These are phyloP conservation scores for Nephromyces sp. DNA, from an alignment of 169 alveolate genomes.

Conservation along the genomic window DNA sequence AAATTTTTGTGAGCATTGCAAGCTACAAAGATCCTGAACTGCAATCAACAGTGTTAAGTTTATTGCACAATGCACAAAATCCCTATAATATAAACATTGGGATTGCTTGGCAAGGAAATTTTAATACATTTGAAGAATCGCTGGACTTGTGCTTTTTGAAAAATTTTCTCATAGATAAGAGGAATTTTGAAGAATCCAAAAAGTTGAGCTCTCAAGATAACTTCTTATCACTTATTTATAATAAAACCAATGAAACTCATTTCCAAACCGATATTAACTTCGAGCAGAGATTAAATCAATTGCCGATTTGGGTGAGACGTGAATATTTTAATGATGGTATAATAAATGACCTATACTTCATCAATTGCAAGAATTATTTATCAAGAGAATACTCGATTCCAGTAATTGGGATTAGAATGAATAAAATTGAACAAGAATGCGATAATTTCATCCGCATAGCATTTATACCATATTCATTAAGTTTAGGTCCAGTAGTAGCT, in stretches of 20 bases:
- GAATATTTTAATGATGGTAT: neutral
- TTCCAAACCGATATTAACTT: neutral
- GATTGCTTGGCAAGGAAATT: neutral
- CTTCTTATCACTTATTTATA: too few relatives aligned
- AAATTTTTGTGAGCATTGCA: neutral
- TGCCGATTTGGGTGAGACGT: neutral
- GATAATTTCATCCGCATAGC: neutral
- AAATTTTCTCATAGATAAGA: too few relatives aligned
- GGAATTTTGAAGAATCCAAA: too few relatives aligned
- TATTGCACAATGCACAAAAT: neutral
- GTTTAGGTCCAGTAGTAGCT: neutral
- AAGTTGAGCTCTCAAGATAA: too few relatives aligned
- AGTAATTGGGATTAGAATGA: neutral
- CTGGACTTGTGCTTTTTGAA: neutral
- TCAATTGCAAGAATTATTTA: neutral
- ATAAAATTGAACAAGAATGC: neutral
- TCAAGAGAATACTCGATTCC: neutral
- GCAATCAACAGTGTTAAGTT: neutral
- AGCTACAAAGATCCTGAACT: neutral
- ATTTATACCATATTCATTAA: neutral
- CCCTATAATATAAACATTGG: neutral
- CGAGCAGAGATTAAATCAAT: neutral
- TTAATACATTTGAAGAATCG: neutral
- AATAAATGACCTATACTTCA: neutral
- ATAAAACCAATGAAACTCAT: too few relatives aligned